A percentile compares a stretch with the other conserved stretches of the same genome.
Conservation (phyloP, 192 early-diverging fungal species). For the Chytriomyces sp. region DNA sequence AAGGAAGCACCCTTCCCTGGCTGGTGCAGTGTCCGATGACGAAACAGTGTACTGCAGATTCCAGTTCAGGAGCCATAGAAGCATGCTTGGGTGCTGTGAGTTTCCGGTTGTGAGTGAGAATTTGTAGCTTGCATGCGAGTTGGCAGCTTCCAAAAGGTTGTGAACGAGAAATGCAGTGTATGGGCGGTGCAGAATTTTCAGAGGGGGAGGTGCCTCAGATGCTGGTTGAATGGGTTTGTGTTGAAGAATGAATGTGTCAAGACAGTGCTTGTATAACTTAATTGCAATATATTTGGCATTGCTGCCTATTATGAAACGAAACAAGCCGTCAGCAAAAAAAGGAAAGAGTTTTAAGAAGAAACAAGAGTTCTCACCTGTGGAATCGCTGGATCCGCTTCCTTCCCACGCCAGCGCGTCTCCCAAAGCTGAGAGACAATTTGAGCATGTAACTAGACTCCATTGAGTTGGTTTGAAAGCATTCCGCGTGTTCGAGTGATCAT, state of each 20-base stretch:
- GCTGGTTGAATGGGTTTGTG: not conserved
- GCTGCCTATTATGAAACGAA: not conserved
- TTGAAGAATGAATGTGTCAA: slow-evolving; percentile 5
- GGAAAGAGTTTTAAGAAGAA: no score
- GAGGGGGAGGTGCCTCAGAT: not conserved
- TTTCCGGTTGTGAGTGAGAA: slow-evolving; percentile 31
- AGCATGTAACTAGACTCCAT: slow-evolving; percentile 32
- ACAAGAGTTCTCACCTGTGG: no score
- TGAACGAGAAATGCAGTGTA: slow-evolving; percentile 41
- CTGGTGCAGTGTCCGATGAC: not conserved
- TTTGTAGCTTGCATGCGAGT: slow-evolving; percentile 46
- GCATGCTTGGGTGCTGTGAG: slow-evolving; percentile 14
- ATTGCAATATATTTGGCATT: slow-evolving; percentile 25
- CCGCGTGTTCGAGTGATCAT: not conserved
- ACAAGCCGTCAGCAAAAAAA: no score
- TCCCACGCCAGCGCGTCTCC: slow-evolving; percentile 32
- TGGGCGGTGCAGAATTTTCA: slow-evolving; percentile 12
- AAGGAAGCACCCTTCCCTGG: not conserved
- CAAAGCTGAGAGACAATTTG: slow-evolving; percentile 27
- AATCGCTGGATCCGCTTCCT: no score
- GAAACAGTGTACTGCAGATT: slow-evolving; percentile 25
- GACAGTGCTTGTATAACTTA: slow-evolving; percentile 28
- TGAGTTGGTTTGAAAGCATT: slow-evolving; percentile 36
- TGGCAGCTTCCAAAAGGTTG: slow-evolving; percentile 42
- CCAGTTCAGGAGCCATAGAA: slow-evolving; percentile 50